Evolutionary conservation across 305 asterid genomes (phyloP).

Genomic region (Salvia sclarea): DNA sequence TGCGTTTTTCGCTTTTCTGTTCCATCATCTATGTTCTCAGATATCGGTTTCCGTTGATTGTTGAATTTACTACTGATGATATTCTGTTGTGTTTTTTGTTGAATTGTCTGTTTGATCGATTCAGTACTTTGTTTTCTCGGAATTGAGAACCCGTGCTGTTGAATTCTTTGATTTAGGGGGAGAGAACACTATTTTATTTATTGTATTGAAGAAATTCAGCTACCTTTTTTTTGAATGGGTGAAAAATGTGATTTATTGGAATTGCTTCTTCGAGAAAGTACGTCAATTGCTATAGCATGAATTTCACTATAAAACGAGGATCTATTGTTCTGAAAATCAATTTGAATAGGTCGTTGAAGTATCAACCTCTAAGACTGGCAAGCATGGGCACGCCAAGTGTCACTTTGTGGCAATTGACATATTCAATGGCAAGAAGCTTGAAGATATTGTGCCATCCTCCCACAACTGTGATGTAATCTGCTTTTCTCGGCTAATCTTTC

Average conservation of each 20-base stretch:
- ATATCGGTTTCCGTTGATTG: not conserved
- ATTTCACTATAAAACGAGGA: not conserved
- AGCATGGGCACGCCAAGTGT: slow-evolving; percentile 70
- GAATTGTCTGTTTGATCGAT: not conserved
- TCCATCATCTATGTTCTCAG: too few species aligned
- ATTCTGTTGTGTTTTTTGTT: not conserved
- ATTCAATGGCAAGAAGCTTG: slow-evolving; percentile 58
- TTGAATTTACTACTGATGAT: not conserved
- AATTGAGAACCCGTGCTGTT: not conserved
- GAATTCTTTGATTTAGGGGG: not conserved
- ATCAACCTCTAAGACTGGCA: slow-evolving; percentile 63
- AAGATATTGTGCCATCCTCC: slow-evolving; percentile 63
- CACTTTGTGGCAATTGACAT: slow-evolving; percentile 65
- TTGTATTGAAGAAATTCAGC: not conserved
- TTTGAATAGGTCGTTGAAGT: slow-evolving; percentile 55
- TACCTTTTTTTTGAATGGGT: not conserved
- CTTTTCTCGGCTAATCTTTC: not conserved
- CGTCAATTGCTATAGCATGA: not conserved
- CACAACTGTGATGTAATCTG: slow-evolving; percentile 58
- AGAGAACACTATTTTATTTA: not conserved
- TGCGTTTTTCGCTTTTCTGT: too few species aligned
- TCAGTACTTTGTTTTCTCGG: not conserved
- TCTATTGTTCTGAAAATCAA: not conserved
- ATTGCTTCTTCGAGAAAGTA: not conserved
- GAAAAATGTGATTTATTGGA: not conserved